Evolutionary conservation across 2,329 filamentous ascomycete species (phyloP).

Genomic region (Clonostachys sp.): DNA sequence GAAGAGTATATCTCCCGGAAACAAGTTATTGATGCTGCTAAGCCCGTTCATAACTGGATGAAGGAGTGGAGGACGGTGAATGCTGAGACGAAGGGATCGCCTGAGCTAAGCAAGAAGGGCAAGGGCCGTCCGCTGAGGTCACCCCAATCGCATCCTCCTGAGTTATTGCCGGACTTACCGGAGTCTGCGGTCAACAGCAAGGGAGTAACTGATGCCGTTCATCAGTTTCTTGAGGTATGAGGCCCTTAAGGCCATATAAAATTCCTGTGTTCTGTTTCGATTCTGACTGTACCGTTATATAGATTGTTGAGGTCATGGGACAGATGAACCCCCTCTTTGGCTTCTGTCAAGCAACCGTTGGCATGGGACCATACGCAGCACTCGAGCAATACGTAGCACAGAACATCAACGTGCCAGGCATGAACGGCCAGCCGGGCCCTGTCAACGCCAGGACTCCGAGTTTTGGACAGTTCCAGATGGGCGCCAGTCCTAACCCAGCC

Average conservation of each 20-base stretch:
- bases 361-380: slow-evolving; percentile 50
- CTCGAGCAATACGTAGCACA: slow-evolving; percentile 55
- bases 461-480: slow-evolving; percentile 54
- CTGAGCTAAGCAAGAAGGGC: slow-evolving; percentile 64
- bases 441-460: slow-evolving; percentile 48
- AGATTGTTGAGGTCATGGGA: slow-evolving; percentile 63
- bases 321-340: slow-evolving; percentile 62
- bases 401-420: slow-evolving; percentile 33
- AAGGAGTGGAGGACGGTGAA: slow-evolving; percentile 63
- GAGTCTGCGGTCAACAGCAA: slow-evolving; percentile 53
- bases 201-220: slow-evolving; percentile 56
- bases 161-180: slow-evolving; percentile 52
- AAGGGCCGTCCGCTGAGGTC: slow-evolving; percentile 57
- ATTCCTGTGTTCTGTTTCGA: not conserved
- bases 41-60: slow-evolving; percentile 58
- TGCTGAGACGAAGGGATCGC: slow-evolving; percentile 52
- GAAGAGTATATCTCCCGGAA: slow-evolving; percentile 80
- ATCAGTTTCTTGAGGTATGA: slow-evolving; percentile 60
- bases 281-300: slow-evolving; percentile 7
- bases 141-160: slow-evolving; percentile 52
- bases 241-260: not conserved
- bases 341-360: slow-evolving; percentile 50
- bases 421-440: slow-evolving; percentile 45
- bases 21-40: slow-evolving; percentile 55
- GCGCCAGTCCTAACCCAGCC: slow-evolving; percentile 53